A percentile compares a stretch with the other conserved stretches of the same genome.
Conservation (phyloP, 768 basidiomycete genomes). For the Boletus coccyginus region DNA sequence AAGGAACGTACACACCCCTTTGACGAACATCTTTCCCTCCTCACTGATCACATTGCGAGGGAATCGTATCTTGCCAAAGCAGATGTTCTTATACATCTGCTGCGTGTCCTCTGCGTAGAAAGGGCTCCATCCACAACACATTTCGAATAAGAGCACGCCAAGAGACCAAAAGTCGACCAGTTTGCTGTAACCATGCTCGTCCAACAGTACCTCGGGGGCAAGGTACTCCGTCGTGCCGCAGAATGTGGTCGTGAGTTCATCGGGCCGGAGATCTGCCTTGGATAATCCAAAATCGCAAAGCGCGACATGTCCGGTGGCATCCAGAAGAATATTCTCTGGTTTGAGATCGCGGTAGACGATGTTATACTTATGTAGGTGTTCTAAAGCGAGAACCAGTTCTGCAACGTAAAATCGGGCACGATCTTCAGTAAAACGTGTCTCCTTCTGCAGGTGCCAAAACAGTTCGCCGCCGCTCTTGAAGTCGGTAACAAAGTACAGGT, state of each 20-base stretch:
- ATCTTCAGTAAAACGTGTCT: slow-evolving; percentile 91
- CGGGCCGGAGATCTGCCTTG: slow-evolving; percentile 89
- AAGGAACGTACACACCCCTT: slow-evolving; percentile 67
- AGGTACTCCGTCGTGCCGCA: slow-evolving; percentile 99
- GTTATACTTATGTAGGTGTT: slow-evolving; percentile 96
- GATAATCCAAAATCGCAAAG: slow-evolving; percentile 98
- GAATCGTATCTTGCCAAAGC: slow-evolving; percentile 98
- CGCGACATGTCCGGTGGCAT: slow-evolving; percentile 97
- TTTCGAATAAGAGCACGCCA: slow-evolving; percentile 95
- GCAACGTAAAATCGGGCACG: slow-evolving; percentile 95
- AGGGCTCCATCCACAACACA: slow-evolving; percentile 99
- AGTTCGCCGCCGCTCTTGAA: slow-evolving; percentile 98
- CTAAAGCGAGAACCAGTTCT: slow-evolving; percentile 90
- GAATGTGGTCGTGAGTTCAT: slow-evolving; percentile 98
- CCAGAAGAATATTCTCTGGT: slow-evolving; percentile 97
- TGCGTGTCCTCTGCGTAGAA: slow-evolving; percentile 99
- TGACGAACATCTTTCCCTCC: slow-evolving; percentile 98
- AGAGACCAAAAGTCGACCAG: slow-evolving; percentile 98
- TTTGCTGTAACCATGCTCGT: slow-evolving; percentile 98
- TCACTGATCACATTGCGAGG: slow-evolving; percentile 96
- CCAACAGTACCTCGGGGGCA: slow-evolving; percentile 96
- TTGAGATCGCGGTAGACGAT: slow-evolving; percentile 97
- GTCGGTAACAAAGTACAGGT: slow-evolving; percentile 95
- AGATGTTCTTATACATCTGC: slow-evolving; percentile 99
- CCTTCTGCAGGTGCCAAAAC: slow-evolving; percentile 97